These are phyloP conservation scores for Fusarium coicis DNA, from an alignment of 2,329 filamentous ascomycete genomes.

Conservation along the genomic window DNA sequence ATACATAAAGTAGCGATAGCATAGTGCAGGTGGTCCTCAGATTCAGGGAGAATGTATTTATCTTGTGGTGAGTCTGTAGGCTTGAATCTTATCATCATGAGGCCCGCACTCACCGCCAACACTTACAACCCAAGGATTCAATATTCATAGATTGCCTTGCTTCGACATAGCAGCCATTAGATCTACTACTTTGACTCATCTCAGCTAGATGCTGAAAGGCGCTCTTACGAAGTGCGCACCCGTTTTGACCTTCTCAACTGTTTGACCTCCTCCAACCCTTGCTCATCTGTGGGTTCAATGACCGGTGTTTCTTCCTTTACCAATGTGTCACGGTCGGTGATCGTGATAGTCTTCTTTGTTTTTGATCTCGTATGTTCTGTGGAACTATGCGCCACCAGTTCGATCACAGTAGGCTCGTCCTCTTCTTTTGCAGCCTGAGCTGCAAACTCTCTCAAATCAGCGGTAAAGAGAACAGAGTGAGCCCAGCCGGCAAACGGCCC, in stretches of 20 bases:
- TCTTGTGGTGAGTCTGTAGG: not conserved
- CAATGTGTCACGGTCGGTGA: constrained; percentile 27
- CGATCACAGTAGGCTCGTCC: constrained; percentile 18
- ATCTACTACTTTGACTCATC: not conserved
- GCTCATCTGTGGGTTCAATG: constrained; percentile 23
- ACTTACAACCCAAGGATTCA: not conserved
- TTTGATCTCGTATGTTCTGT: constrained; percentile 34
- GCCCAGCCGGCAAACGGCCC: constrained; percentile 96
- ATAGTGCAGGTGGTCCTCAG: not conserved
- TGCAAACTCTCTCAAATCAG: constrained; percentile 87
- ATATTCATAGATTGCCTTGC: not conserved
- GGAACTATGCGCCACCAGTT: constrained; percentile 17
- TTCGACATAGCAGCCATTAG: not conserved
- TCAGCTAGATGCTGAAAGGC: not conserved
- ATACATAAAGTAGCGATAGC: not conserved
- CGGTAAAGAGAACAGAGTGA: constrained; percentile 95
- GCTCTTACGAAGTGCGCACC: constrained; percentile 36
- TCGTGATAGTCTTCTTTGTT: constrained; percentile 39
- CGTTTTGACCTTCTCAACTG: constrained; percentile 43
- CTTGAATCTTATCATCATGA: not conserved
- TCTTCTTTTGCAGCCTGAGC: constrained; percentile 59
- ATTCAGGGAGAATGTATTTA: not conserved
- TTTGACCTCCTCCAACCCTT: constrained; percentile 13
- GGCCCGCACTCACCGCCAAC: not conserved
- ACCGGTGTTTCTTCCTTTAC: constrained; percentile 31